Evolutionary conservation across 805 yeast species (phyloP), one percentile per base, ranked within the genome.

Genomic region (Metschnikowia gelsemii): DNA sequence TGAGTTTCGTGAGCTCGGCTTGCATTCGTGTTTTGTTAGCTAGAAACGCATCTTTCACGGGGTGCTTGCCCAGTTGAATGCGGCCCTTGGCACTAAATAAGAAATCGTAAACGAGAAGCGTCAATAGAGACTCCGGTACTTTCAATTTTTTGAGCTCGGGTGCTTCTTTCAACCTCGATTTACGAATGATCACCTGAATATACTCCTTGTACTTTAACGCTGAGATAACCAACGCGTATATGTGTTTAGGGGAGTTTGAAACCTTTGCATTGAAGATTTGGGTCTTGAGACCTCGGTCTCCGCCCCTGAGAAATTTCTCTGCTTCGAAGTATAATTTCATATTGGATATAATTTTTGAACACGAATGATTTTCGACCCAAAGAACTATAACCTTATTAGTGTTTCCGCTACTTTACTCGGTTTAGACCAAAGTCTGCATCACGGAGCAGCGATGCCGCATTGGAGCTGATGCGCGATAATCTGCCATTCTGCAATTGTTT

Each of bases 61-160:
- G 86, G 47, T 84, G 88, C 55, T 89, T 90, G 5, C 95, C 95
- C 72, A 88, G 83, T 58, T 88, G 95, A 45, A 91, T 84, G 47
- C 96, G 68, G 8, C 95, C 93, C 20, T 79, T 73, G 49, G 80
- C 76, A 5, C 91, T 76, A 43, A 93, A 73, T 5, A 90, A 61
- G 39, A 88, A 68, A 64, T 91, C 99, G 56, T 91, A 95, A 1
- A 83, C 83, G 62, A 91, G 63, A 7, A 91, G 66, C 39, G 82
- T 47, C 2, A 85, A 78, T 35, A 85, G 61, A 12, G 72, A 65
- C 39, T 75, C 77, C 9, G 75, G 75, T 17, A 84, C 56, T 44
- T 72, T 74, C 36, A 61, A 45, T 38, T 59, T 62, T 38, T 59
- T 59, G 37, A 64, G 60, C 42, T 72, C 74, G 27, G 65, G 52